These are phyloP conservation scores for Hypoxylon cercidicola DNA, from an alignment of 495 filamentous ascomycete species.

Conservation along the genomic window DNA sequence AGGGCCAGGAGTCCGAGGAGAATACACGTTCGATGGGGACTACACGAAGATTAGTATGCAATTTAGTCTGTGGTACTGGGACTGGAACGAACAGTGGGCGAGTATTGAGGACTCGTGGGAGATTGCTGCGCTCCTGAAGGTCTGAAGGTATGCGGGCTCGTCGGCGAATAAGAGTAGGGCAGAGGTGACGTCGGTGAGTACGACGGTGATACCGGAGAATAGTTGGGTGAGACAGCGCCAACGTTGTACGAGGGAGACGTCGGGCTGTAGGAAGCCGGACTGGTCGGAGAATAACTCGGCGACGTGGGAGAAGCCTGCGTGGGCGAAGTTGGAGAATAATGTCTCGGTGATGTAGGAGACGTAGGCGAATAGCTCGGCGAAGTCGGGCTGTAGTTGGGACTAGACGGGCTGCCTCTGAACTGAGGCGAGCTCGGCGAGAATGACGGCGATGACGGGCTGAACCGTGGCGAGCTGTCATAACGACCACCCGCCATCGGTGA, in stretches of 20 bases:
- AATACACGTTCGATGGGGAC: slow-evolving; percentile 35
- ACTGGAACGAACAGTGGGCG: slow-evolving; percentile 52
- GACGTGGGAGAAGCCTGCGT: slow-evolving; percentile 67
- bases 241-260: slow-evolving; percentile 73
- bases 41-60: slow-evolving; percentile 28
- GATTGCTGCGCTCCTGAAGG: slow-evolving; percentile 63
- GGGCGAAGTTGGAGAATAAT: slow-evolving; percentile 71
- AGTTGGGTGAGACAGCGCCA: slow-evolving; percentile 65
- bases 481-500: slow-evolving; percentile 74
- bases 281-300: slow-evolving; percentile 73
- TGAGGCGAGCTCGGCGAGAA: slow-evolving; percentile 85
- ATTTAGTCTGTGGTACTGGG: neutral
- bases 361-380: slow-evolving; percentile 87
- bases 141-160: slow-evolving; percentile 70
- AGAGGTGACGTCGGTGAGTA: slow-evolving; percentile 75
- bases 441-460: slow-evolving; percentile 78
- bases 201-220: slow-evolving; percentile 77
- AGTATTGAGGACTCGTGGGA: slow-evolving; percentile 65
- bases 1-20: slow-evolving; percentile 34
- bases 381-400: slow-evolving; percentile 82
- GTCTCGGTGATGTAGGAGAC: slow-evolving; percentile 67
- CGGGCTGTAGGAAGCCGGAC: slow-evolving; percentile 64
- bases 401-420: slow-evolving; percentile 66
- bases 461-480: slow-evolving; percentile 75
- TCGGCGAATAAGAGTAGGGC: slow-evolving; percentile 82